phyloP scores from a whole-genome alignment of 305 asterid species.

The Fraxinus sp. region DNA sequence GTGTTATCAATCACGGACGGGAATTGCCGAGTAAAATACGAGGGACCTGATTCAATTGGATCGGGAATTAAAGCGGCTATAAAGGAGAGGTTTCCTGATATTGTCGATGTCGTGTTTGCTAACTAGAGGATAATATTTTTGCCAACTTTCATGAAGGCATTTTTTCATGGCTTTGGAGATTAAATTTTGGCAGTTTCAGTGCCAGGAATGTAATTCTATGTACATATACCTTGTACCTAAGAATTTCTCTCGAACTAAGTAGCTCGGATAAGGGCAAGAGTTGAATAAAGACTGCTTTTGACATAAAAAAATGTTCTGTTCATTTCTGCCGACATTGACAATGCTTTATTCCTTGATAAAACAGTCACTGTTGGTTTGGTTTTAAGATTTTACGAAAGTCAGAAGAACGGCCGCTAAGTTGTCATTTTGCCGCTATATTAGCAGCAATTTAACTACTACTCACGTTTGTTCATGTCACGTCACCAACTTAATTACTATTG shows the following conservation, averaged over 20 bases:
- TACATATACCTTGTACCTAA: background rate
- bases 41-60: slow-evolving; percentile 84
- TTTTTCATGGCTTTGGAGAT: background rate
- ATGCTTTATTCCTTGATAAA: background rate
- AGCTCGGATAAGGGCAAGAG: background rate
- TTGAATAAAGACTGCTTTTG: background rate
- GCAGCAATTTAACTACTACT: background rate
- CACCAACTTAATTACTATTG: background rate
- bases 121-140: slow-evolving; percentile 23
- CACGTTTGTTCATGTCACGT: background rate
- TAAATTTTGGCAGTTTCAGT: background rate
- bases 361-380: background rate
- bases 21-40: slow-evolving; percentile 58
- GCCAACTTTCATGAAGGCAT: background rate
- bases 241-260: background rate
- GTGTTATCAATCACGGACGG: slow-evolving; percentile 67
- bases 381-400: background rate
- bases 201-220: background rate
- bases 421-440: background rate
- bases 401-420: background rate
- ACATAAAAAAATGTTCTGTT: background rate
- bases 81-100: slow-evolving; percentile 85
- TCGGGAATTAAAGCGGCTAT: slow-evolving; percentile 90
- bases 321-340: background rate
- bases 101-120: slow-evolving; percentile 59